Evolutionary conservation across 495 filamentous ascomycete genomes (phyloP).

Genomic region (Tetracladium setigerum): DNA sequence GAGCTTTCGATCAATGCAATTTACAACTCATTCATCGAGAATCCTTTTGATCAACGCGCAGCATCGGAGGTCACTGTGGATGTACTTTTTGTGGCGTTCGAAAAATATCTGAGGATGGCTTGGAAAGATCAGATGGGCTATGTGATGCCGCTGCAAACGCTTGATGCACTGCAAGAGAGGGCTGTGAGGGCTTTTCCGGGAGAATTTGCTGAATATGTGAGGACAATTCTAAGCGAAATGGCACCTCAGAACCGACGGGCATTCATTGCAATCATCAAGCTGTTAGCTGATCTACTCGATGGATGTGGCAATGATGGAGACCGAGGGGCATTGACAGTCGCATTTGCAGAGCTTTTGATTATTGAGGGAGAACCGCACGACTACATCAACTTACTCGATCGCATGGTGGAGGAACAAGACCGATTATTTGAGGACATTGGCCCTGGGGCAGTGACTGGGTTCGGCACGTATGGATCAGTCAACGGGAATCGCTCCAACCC

Average conservation of each 20-base stretch:
- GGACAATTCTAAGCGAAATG: conserved; percentile 65
- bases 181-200: conserved; percentile 64
- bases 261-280: conserved; percentile 72
- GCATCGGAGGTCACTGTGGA: conserved; percentile 74
- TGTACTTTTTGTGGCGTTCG: conserved; percentile 88
- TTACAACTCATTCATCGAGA: conserved; percentile 83
- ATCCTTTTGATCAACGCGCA: conserved; percentile 64
- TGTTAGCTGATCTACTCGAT: conserved; percentile 83
- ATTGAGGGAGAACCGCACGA: conserved; percentile 68
- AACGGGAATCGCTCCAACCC: conserved; percentile 37
- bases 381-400: conserved; percentile 85
- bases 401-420: conserved; percentile 87
- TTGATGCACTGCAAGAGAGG: conserved; percentile 65
- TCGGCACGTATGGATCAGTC: conserved; percentile 34
- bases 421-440: conserved; percentile 70
- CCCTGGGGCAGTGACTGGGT: conserved; percentile 31
- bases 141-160: conserved; percentile 55
- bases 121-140: conserved; percentile 88
- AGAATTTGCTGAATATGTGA: conserved; percentile 84
- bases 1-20: conserved; percentile 79
- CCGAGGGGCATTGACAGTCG: conserved; percentile 79
- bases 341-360: conserved; percentile 84
- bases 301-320: conserved; percentile 94
- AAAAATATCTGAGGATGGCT: conserved; percentile 82
- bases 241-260: conserved; percentile 89